phyloP scores from a whole-genome alignment of 306 rosid species.

The Hippophae tibetana region DNA sequence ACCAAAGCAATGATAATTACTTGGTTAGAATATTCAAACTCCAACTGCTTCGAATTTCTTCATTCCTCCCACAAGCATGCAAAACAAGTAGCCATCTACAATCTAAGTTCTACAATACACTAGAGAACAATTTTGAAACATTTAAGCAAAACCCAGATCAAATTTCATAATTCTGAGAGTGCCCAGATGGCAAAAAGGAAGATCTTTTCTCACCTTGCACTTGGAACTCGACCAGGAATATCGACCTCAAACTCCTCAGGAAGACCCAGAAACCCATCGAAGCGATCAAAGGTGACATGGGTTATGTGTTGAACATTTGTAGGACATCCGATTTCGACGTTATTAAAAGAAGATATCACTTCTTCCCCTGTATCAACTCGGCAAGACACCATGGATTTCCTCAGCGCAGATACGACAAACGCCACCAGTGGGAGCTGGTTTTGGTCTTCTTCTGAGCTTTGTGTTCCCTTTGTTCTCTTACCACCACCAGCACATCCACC shows the following conservation, averaged over 20 bases:
- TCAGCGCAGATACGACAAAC: slow-evolving; percentile 48
- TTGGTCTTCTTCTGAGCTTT: slow-evolving; percentile 41
- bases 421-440: slow-evolving; percentile 54
- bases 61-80: no score
- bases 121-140: background rate
- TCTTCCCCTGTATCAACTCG: slow-evolving; percentile 57
- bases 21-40: no score
- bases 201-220: slow-evolving; percentile 56
- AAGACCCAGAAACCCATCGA: slow-evolving; percentile 87
- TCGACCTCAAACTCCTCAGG: slow-evolving; percentile 72
- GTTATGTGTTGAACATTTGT: slow-evolving; percentile 72
- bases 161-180: slow-evolving; percentile 8
- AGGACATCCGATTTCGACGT: slow-evolving; percentile 90
- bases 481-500: slow-evolving; percentile 58
- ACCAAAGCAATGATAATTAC: no score
- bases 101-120: slow-evolving; percentile 8
- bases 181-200: background rate
- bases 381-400: slow-evolving; percentile 88
- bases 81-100: slow-evolving; percentile 9
- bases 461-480: slow-evolving; percentile 21
- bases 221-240: slow-evolving; percentile 86
- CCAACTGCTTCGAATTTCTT: no score
- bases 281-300: slow-evolving; percentile 89
- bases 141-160: slow-evolving; percentile 20
- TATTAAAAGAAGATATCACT: slow-evolving; percentile 55